Base-by-base conservation (phyloP, 192 early-diverging fungal genomes). In the Ambispora gerdemannii region DNA sequence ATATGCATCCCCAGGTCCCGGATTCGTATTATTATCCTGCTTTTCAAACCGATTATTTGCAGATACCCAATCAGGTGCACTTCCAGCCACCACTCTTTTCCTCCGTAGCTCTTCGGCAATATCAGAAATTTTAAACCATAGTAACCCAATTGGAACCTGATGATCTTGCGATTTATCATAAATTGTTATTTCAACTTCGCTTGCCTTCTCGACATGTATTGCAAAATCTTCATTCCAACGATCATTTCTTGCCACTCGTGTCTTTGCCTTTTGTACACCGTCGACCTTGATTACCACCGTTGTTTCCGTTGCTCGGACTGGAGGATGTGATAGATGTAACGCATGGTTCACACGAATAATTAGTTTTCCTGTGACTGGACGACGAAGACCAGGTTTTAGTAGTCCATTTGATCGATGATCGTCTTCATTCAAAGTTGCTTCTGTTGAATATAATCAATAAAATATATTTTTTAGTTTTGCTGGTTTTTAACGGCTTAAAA, bases 121-220 rank as follows among this genome's bases (percentile, higher is more conserved):
- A 72, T 99, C 97, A 0, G 89, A 90, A 34, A 98, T 84, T 69
- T 94, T 94, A 62, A 98, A 85, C 97, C 97, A 99, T 71, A 92
- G 75, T 65, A 96, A 77, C 6, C 92, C 92, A 72, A 96, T 81
- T 38, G 96, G 83, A 47, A 86, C 85, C 67, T 81, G 76, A 71
- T 86, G 87, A 68, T 90, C 89, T 15, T 79, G 87, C 53, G 76
- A 81, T 80, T 78, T 92, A 75, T 99, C 97, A 71, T 90, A 92
- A 25, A 99, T 81, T 8, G 91, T 86, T 34, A 99, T 81, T 77
- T 99, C 97, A 7, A 97, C 84, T 67, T 99, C 97, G 17, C 90
- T 88, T 2, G 90, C 93, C 76, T 91, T 91, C 70, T 96, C 92
- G 33, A 99, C 90, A 58, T 86, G 81, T 25, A 96, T 87, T 69